Base-by-base conservation (phyloP, 306 rosid species). In the Potentilla sterilis region DNA sequence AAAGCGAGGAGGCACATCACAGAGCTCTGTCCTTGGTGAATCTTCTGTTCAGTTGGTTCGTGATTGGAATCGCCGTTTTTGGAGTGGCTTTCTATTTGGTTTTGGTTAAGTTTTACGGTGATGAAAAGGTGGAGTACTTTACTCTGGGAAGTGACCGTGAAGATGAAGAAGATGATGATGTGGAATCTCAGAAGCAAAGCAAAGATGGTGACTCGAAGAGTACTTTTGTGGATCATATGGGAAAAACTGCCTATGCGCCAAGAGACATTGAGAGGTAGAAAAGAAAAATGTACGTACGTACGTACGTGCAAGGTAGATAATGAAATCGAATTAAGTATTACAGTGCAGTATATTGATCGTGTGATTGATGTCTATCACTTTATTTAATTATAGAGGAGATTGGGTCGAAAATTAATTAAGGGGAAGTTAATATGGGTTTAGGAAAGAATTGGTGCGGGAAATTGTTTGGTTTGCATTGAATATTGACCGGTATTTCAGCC, bases 41-140 rank as follows among this genome's bases (percentile, higher is more conserved):
- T 68, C 82, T 95, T 38, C 82, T 78, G 9, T 95, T 92, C 78
- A 95, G 97, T 51, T 95, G 96, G 96, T 83, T 48, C 62, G 47
- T 95, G 51, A 84, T 88, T 11, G 78, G 42, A 0, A 51, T 86
- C 4, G 73, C 93, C 4, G 16, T 80, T 77, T 85, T 87, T 2
- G 84, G 83, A 0, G 65, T 92, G 4, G 49, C 80, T 16, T 48
- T 85, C 1, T 83, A 92, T 67, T 72, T 95, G 78, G 9, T 62
- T 76, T 37, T 92, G 88, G 74, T 62, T 4, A 86, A 74, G 69
- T 9, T 75, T 6, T 88, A 81, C 22, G 89, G 78, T 1, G 76
- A 75, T 1, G 76, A 75, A 32, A 81, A 84, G 28, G 43, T 43
- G 0, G 46, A 59, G 22, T 91, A 94, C 71, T 74, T 86, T 44